Base-by-base conservation (phyloP, 345 rosid species). In the Gynandropsis gynandra region DNA sequence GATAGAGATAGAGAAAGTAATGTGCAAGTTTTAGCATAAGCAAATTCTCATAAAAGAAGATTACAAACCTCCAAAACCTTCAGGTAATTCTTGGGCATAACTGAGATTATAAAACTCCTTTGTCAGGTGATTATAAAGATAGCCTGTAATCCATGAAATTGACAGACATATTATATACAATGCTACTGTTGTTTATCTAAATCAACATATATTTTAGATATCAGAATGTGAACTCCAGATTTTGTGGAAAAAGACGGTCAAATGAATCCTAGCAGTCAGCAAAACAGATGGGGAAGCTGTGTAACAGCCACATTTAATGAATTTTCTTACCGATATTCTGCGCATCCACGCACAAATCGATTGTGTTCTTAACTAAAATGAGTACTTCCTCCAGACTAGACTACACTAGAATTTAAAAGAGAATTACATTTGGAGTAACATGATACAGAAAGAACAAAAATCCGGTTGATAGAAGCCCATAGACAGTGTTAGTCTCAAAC, bases 41-140 rank as follows among this genome's bases (percentile, higher is more conserved):
- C 5, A 16, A n/a, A 9, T 44, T 52, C 9, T 16, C 14, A 20
- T 18, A 35, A 59, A 13, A 16, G 24, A 47, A 52, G 36, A 35
- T 31, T 63, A 64, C 83, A 18, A 60, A 92, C 99, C 99, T 85
- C 89, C 97, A 55, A 88, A 82, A 60, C 94, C 93, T 69, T 75
- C 82, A 1, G 84, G 76, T 57, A 72, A 76, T 68, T 82, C 89
- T 10, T 80, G 99, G 10, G 84, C 83, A 75, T 81, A 80, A 71
- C 95, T 93, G 65, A 93, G 94, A 74, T 93, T 85, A 56, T 82
- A 93, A 67, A 81, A 74, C 68, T 93, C 99, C 74, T 76, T 81
- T 18, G 99, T 79, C 68, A 88, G 99, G 70, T 68, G 77, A 55
- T 85, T 93, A 64, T 73, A 88, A 21, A 93, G 76, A 71, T 93